Conservation (phyloP, 257 asterid species). For the Plantago ovata region DNA sequence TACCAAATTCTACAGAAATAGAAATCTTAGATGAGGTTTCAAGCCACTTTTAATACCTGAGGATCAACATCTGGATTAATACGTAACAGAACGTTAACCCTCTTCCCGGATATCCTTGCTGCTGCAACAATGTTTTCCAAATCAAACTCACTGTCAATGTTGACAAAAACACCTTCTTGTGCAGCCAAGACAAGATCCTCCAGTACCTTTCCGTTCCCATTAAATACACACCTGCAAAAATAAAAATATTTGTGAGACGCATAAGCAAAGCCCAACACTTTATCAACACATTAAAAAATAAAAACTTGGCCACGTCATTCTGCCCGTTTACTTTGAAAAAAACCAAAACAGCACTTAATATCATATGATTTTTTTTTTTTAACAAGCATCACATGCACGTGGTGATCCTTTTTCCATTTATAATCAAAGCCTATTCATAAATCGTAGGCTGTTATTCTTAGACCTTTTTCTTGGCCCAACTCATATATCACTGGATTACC, state of each 20-base stretch:
- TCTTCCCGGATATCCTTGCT: constrained; percentile 76
- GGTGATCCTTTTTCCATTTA: no score
- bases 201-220: constrained; percentile 86
- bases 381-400: no score
- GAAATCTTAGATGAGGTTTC: no score
- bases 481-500: no score
- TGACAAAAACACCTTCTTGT: constrained; percentile 79
- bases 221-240: constrained; percentile 73
- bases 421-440: no score
- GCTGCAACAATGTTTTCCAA: constrained; percentile 84
- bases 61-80: constrained; percentile 99
- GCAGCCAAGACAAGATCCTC: constrained; percentile 95
- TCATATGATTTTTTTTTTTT: no score
- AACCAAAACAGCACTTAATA: no score
- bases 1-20: no score
- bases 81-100: constrained; percentile 75
- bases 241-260: constrained; percentile 7
- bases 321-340: no score
- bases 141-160: constrained; percentile 91
- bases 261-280: constrained; percentile 3
- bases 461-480: no score
- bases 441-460: no score
- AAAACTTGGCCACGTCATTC: background rate
- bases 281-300: background rate
- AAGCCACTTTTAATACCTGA: constrained; percentile 81